These are phyloP conservation scores for Salix brachista DNA, from an alignment of 345 rosid species.

Conservation along the genomic window DNA sequence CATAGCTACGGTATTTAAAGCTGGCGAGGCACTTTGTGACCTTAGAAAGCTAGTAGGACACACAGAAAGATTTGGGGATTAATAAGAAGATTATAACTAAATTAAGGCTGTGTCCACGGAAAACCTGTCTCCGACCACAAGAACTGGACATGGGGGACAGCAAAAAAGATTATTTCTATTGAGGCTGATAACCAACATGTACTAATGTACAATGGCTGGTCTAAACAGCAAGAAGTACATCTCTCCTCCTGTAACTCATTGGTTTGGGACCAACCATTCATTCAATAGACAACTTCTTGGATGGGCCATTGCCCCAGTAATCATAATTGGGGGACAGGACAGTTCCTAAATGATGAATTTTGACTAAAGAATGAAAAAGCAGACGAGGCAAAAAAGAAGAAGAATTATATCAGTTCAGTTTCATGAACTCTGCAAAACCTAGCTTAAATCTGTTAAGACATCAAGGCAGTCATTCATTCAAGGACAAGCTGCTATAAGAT, in stretches of 20 bases:
- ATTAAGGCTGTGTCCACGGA: slow-evolving; percentile 20
- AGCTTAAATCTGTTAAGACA: background rate
- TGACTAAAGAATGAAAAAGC: background rate
- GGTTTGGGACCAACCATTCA: slow-evolving; percentile 24
- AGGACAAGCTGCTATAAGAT: background rate
- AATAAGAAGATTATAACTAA: slow-evolving; percentile 15
- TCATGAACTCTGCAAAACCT: background rate
- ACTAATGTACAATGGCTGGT: slow-evolving; percentile 21
- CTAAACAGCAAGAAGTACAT: slow-evolving; percentile 26
- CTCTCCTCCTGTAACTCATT: slow-evolving; percentile 19
- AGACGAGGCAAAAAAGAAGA: background rate
- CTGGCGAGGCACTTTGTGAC: background rate
- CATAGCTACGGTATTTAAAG: slow-evolving; percentile 3
- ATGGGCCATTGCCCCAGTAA: slow-evolving; percentile 22
- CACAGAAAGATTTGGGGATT: slow-evolving; percentile 4
- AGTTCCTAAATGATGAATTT: slow-evolving; percentile 10
- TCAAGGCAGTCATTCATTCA: background rate
- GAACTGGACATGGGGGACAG: slow-evolving; percentile 10
- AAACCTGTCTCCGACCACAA: slow-evolving; percentile 19
- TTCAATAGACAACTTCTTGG: slow-evolving; percentile 23
- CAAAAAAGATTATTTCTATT: slow-evolving; percentile 12
- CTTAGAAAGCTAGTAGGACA: background rate
- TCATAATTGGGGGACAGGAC: slow-evolving; percentile 16
- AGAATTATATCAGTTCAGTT: background rate
- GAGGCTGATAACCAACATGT: slow-evolving; percentile 7